Evolutionary conservation across 2,329 filamentous ascomycete genomes (phyloP).

Genomic region (Cercospora sp.): DNA sequence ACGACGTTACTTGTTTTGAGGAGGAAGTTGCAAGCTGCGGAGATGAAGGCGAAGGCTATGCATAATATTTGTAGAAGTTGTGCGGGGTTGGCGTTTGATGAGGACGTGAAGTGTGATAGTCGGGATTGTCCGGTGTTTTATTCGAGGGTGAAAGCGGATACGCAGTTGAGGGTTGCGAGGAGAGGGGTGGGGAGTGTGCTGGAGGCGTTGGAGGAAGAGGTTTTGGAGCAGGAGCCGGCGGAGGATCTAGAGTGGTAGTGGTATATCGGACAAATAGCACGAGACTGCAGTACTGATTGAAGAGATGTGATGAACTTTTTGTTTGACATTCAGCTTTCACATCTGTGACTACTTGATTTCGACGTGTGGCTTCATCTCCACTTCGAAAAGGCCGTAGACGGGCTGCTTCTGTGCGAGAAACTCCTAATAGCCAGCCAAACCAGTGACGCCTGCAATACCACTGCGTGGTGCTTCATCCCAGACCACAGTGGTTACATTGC

Average conservation of each 20-base stretch:
- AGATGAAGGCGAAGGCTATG: constrained; percentile 65
- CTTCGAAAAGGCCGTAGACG: not conserved
- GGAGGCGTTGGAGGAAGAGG: constrained; percentile 43
- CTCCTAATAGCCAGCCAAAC: not conserved
- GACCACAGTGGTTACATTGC: constrained; percentile 41
- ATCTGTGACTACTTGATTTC: not conserved
- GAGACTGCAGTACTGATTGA: not conserved
- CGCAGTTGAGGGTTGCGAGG: constrained; percentile 46
- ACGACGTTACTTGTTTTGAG: constrained; percentile 67
- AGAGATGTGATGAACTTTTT: not conserved
- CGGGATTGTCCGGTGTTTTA: constrained; percentile 94
- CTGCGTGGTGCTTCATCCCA: constrained; percentile 33
- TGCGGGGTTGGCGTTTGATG: constrained; percentile 68
- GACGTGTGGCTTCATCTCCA: not conserved
- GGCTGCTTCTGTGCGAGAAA: not conserved
- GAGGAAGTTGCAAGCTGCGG: constrained; percentile 60
- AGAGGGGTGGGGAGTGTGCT: constrained; percentile 46
- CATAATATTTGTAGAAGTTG: constrained; percentile 77
- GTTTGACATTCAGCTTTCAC: not conserved
- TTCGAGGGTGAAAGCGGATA: constrained; percentile 65
- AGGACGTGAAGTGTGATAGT: constrained; percentile 84
- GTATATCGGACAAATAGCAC: not conserved
- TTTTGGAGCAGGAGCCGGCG: not conserved
- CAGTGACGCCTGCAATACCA: constrained; percentile 17
- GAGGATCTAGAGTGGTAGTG: constrained; percentile 14